Conservation (phyloP, 2,329 filamentous ascomycete genomes). For the Alternaria angustiovoidea region DNA sequence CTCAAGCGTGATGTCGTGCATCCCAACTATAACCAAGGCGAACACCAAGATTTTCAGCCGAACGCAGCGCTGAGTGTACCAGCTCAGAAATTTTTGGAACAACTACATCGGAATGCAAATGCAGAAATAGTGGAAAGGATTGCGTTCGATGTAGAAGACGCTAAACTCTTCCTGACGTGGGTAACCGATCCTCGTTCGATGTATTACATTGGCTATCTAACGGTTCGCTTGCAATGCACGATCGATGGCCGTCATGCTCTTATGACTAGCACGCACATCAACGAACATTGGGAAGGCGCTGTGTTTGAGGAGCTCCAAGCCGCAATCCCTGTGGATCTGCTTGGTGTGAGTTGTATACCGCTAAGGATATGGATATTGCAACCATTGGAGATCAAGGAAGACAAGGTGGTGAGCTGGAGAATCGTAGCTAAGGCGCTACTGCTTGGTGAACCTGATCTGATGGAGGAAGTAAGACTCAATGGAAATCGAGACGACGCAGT, state of each 20-base stretch:
- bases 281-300: constrained; percentile 15
- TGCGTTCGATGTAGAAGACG: constrained; percentile 15
- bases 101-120: constrained; percentile 2
- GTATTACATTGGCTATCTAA: constrained; percentile 19
- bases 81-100: constrained; percentile 11
- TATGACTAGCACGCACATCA: constrained; percentile 5
- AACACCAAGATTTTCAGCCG: constrained; percentile 10
- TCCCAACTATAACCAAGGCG: constrained; percentile 21
- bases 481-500: constrained; percentile 8
- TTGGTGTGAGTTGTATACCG: constrained; percentile 17
- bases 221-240: constrained; percentile 9
- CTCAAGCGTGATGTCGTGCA: constrained; percentile 18
- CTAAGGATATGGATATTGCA: constrained; percentile 21
- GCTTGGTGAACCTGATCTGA: constrained; percentile 25
- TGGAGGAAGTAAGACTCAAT: constrained; percentile 1
- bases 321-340: constrained; percentile 21
- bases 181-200: constrained; percentile 25
- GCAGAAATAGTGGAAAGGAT: not conserved
- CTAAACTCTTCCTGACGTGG: constrained; percentile 25
- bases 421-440: constrained; percentile 23
- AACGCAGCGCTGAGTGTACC: constrained; percentile 9
- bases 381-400: constrained; percentile 1
- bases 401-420: constrained; percentile 11
- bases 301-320: constrained; percentile 9
- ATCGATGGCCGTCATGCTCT: constrained; percentile 5